These are phyloP conservation scores for Castanospermum australe DNA, from an alignment of 306 rosid genomes.

Conservation along the genomic window DNA sequence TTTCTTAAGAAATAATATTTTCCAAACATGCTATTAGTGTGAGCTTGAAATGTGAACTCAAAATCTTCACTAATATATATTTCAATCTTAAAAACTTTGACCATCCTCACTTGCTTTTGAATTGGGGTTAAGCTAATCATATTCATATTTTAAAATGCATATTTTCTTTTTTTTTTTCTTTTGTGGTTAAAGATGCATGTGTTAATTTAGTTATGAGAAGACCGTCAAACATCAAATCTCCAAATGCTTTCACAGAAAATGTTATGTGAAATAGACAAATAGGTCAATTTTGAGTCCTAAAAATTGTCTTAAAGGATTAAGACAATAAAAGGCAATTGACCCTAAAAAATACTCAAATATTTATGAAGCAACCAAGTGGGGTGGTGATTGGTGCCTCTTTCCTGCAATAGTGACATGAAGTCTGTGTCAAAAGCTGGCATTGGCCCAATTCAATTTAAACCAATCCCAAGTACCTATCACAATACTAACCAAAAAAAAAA, in stretches of 20 bases:
- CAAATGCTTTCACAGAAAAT: neutral
- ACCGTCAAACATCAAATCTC: neutral
- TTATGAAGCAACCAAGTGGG: neutral
- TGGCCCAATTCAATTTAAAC: neutral
- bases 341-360: neutral
- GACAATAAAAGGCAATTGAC: neutral
- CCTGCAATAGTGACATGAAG: neutral
- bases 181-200: too few relatives aligned
- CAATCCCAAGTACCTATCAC: neutral
- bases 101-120: too few relatives aligned
- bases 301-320: neutral
- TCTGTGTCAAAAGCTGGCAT: neutral
- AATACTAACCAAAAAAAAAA: too few relatives aligned
- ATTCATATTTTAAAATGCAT: too few relatives aligned
- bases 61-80: too few relatives aligned
- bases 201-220: neutral
- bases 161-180: too few relatives aligned
- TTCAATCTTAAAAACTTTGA: too few relatives aligned
- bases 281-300: neutral
- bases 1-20: too few relatives aligned
- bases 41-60: too few relatives aligned
- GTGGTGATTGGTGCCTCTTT: neutral
- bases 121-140: too few relatives aligned
- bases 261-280: too few relatives aligned
- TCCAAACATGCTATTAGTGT: too few relatives aligned